phyloP scores from a whole-genome alignment of 495 filamentous ascomycete species.

The Echria macrotheca region DNA sequence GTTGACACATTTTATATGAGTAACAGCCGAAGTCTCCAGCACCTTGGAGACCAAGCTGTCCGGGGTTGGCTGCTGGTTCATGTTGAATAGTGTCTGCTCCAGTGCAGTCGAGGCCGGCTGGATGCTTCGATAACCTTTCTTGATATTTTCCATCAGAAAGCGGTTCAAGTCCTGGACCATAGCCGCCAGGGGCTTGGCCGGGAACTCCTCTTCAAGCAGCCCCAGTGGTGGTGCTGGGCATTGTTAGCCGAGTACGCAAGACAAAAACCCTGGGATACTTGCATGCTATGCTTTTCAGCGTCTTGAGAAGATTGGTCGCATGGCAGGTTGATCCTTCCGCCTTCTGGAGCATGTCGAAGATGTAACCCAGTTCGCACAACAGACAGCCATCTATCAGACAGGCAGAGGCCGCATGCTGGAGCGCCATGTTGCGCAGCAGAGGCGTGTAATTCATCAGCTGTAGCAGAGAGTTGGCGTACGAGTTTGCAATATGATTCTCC shows the following conservation, averaged over 20 bases:
- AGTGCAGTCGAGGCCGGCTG: conserved; percentile 22
- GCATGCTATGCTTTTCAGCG: conserved; percentile 72
- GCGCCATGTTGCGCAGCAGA: conserved; percentile 76
- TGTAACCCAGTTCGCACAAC: conserved; percentile 88
- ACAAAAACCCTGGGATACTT: conserved; percentile 30
- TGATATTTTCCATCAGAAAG: conserved; percentile 26
- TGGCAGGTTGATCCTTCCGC: conserved; percentile 89
- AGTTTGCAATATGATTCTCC: conserved; percentile 94
- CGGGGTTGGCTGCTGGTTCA: conserved; percentile 11
- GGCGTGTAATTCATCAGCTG: conserved; percentile 90
- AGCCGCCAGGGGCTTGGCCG: conserved; percentile 29
- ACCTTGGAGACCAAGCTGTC: conserved; percentile 23
- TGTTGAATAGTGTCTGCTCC: conserved; percentile 21
- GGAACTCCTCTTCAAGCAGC: conserved; percentile 71
- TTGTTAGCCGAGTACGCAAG: conserved; percentile 2
- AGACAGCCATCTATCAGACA: conserved; percentile 80
- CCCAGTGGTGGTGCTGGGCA: conserved; percentile 57
- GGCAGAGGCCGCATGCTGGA: conserved; percentile 80
- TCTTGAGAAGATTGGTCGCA: conserved; percentile 92
- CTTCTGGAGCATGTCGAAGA: conserved; percentile 98
- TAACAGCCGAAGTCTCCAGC: conserved; percentile 38
- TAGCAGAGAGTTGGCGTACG: conserved; percentile 88
- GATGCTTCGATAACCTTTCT: conserved; percentile 24
- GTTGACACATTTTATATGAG: conserved; percentile 69
- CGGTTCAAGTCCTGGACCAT: conserved; percentile 23